Percentiles rank a stretch among this genome's conserved stretches.
These are phyloP conservation scores for Nidularia pulvinata DNA, from an alignment of 768 basidiomycete species.

Conservation along the genomic window DNA sequence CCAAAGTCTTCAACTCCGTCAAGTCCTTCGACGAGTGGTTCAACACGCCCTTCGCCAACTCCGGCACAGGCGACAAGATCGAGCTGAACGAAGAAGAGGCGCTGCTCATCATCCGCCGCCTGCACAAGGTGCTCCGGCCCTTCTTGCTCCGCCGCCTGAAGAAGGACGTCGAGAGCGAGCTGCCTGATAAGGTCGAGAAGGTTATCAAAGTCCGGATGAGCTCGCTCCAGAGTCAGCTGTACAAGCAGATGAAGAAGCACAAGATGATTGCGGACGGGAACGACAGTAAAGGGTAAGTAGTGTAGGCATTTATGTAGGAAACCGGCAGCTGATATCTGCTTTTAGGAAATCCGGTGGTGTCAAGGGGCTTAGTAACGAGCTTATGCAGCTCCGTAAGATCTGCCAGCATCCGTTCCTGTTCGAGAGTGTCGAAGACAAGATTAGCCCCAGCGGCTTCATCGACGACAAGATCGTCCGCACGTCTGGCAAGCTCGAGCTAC, in stretches of 20 bases:
- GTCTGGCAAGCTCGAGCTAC: slow-evolving; percentile 92
- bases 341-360: slow-evolving; percentile 73
- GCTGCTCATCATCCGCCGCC: slow-evolving; percentile 92
- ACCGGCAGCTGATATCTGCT: slow-evolving; percentile 2
- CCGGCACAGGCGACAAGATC: slow-evolving; percentile 97
- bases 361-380: slow-evolving; percentile 90
- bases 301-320: background rate
- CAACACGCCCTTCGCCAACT: slow-evolving; percentile 98
- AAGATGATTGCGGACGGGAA: slow-evolving; percentile 94
- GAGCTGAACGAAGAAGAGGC: slow-evolving; percentile 99
- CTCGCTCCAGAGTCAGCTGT: slow-evolving; percentile 87
- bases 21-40: slow-evolving; percentile 99
- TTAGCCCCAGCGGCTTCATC: slow-evolving; percentile 80
- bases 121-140: slow-evolving; percentile 94
- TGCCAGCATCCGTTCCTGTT: slow-evolving; percentile 98
- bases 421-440: slow-evolving; percentile 91
- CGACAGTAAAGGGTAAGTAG: slow-evolving; percentile 68
- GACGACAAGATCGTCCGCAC: slow-evolving; percentile 86
- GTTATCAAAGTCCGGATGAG: slow-evolving; percentile 97
- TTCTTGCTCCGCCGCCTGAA: slow-evolving; percentile 93
- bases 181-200: slow-evolving; percentile 98
- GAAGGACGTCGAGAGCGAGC: slow-evolving; percentile 94
- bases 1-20: slow-evolving; percentile 98
- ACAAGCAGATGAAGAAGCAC: slow-evolving; percentile 98
- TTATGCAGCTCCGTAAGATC: slow-evolving; percentile 98